Conservation (phyloP, 306 rosid species). For the Begonia masoniana region DNA sequence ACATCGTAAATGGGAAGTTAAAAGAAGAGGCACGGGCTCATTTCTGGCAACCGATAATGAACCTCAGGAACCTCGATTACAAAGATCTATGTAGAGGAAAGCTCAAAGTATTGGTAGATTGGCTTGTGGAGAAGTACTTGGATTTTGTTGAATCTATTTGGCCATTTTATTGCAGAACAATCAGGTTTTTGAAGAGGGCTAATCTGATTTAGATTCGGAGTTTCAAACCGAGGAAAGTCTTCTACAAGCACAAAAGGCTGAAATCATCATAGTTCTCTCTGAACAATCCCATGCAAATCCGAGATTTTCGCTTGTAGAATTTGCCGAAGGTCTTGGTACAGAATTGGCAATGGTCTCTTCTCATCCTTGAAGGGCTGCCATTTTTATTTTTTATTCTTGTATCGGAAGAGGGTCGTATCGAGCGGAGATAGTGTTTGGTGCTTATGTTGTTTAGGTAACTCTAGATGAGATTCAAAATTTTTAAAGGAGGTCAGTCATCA, state of each 20-base stretch:
- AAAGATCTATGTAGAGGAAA: constrained; percentile 31
- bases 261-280: constrained; percentile 12
- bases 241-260: constrained; percentile 13
- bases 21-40: constrained; percentile 32
- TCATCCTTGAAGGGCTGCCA: too few relatives aligned
- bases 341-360: too few relatives aligned
- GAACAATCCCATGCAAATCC: too few relatives aligned
- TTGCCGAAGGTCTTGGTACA: too few relatives aligned
- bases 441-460: too few relatives aligned
- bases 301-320: too few relatives aligned
- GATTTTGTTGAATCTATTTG: constrained; percentile 75
- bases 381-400: too few relatives aligned
- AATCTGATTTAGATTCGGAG: constrained; percentile 22
- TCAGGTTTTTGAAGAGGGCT: constrained; percentile 72
- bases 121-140: constrained; percentile 45
- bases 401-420: too few relatives aligned
- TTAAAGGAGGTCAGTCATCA: too few relatives aligned
- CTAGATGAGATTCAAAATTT: too few relatives aligned
- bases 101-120: constrained; percentile 38
- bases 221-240: constrained; percentile 5
- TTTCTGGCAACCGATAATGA: constrained; percentile 38
- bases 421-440: too few relatives aligned
- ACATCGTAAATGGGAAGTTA: constrained; percentile 46
- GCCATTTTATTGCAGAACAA: constrained; percentile 69
- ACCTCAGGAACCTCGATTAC: constrained; percentile 44